These are phyloP conservation scores for Diaporthe capsici DNA, from an alignment of 2,329 filamentous ascomycete species.

Conservation along the genomic window DNA sequence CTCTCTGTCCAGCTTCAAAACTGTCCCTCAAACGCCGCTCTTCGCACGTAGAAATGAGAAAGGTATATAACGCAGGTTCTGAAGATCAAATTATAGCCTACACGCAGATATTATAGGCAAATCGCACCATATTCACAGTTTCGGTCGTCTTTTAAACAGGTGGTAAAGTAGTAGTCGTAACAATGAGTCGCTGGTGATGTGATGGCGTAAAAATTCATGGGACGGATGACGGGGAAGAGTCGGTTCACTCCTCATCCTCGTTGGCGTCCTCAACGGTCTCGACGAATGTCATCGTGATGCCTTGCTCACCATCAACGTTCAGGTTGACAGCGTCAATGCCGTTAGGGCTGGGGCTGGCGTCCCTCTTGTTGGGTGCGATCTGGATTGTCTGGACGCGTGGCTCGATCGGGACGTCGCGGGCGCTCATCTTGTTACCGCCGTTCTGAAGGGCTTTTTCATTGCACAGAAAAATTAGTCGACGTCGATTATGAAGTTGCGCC, in stretches of 20 bases:
- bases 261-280: slow-evolving; percentile 55
- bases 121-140: slow-evolving; percentile 18
- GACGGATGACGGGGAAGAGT: neutral
- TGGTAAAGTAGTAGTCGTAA: neutral
- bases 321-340: slow-evolving; percentile 59
- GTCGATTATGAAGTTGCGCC: slow-evolving; percentile 25
- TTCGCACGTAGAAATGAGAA: neutral
- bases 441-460: slow-evolving; percentile 47
- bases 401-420: slow-evolving; percentile 40
- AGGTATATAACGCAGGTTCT: slow-evolving; percentile 27
- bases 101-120: slow-evolving; percentile 1
- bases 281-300: slow-evolving; percentile 63
- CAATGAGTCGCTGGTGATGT: slow-evolving; percentile 11
- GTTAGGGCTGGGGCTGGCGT: slow-evolving; percentile 42
- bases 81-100: slow-evolving; percentile 23
- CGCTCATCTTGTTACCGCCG: slow-evolving; percentile 42
- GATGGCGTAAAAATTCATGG: neutral
- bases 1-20: slow-evolving; percentile 4
- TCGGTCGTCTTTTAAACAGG: slow-evolving; percentile 20
- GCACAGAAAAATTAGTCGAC: slow-evolving; percentile 22
- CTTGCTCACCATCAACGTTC: slow-evolving; percentile 59
- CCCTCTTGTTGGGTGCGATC: slow-evolving; percentile 40
- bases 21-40: slow-evolving; percentile 15
- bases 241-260: slow-evolving; percentile 34
- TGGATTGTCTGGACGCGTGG: slow-evolving; percentile 38